These are phyloP conservation scores for Trifolium dubium DNA, from an alignment of 306 rosid genomes.

Conservation along the genomic window DNA sequence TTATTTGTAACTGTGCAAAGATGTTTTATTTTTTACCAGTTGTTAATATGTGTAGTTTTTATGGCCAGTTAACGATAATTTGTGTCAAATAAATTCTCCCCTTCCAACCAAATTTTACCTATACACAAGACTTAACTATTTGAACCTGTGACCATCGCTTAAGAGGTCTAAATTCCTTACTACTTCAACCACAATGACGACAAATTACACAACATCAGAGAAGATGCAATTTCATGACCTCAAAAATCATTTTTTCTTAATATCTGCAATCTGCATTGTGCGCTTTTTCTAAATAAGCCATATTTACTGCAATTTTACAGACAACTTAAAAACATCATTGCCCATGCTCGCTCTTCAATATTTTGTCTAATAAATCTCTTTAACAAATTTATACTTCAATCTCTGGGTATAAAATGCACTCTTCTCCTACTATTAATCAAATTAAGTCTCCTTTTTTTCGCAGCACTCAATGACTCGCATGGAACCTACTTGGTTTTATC, in stretches of 20 bases:
- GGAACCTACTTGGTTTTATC: neutral
- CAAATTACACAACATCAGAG: neutral
- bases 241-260: neutral
- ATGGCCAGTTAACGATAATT: too few relatives aligned
- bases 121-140: too few relatives aligned
- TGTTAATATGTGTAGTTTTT: too few relatives aligned
- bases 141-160: too few relatives aligned
- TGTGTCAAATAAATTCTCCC: too few relatives aligned
- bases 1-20: neutral
- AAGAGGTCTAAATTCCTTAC: too few relatives aligned
- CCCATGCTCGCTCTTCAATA: neutral
- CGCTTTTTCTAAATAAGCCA: neutral
- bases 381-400: neutral
- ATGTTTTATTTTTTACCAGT: too few relatives aligned
- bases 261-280: neutral
- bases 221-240: neutral
- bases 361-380: neutral
- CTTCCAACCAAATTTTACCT: too few relatives aligned
- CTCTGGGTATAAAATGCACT: neutral
- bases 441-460: neutral
- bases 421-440: neutral
- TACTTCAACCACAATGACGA: too few relatives aligned
- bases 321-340: neutral
- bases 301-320: slow-evolving; percentile 15
- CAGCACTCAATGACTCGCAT: neutral